A percentile compares a stretch with the other conserved stretches of the same genome.
These are phyloP conservation scores for Chernovozyma aurita DNA, from an alignment of 1,139 yeast species.

Conservation along the genomic window DNA sequence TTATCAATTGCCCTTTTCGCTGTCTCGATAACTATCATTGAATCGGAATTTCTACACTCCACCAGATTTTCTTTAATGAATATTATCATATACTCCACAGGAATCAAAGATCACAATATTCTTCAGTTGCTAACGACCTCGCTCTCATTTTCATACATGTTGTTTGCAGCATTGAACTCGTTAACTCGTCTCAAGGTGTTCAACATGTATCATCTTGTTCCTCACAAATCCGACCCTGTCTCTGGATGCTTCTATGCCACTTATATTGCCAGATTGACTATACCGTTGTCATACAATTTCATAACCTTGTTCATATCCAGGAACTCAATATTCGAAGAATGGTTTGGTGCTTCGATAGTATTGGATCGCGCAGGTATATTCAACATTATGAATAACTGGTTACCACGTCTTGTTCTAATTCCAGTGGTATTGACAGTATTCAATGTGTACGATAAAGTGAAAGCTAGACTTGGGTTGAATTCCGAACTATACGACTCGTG, in stretches of 20 bases:
- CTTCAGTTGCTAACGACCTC: constrained; percentile 36
- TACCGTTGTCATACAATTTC: constrained; percentile 78
- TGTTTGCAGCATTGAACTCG: constrained; percentile 59
- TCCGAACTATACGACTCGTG: constrained; percentile 56
- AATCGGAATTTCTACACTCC: constrained; percentile 75
- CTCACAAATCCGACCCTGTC: constrained; percentile 66
- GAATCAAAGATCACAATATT: constrained; percentile 14
- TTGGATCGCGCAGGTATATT: constrained; percentile 62
- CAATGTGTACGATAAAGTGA: constrained; percentile 64
- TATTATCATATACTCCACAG: constrained; percentile 28
- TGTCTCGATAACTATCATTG: constrained; percentile 50
- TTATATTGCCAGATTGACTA: constrained; percentile 76
- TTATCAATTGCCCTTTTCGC: constrained; percentile 34
- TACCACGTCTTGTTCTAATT: constrained; percentile 67
- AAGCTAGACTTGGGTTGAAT: constrained; percentile 40
- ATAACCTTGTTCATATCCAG: constrained; percentile 57
- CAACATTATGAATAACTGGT: constrained; percentile 63
- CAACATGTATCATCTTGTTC: constrained; percentile 71
- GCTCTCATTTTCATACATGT: constrained; percentile 59
- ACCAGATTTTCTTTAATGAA: constrained; percentile 62
- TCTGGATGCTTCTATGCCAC: constrained; percentile 75
- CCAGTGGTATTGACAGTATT: constrained; percentile 64
- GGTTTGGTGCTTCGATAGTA: constrained; percentile 73
- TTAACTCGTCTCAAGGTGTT: constrained; percentile 66
- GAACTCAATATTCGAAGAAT: constrained; percentile 45